Evolutionary conservation across 2,329 filamentous ascomycete species (phyloP).

Genomic region (Ascomycota sp.): DNA sequence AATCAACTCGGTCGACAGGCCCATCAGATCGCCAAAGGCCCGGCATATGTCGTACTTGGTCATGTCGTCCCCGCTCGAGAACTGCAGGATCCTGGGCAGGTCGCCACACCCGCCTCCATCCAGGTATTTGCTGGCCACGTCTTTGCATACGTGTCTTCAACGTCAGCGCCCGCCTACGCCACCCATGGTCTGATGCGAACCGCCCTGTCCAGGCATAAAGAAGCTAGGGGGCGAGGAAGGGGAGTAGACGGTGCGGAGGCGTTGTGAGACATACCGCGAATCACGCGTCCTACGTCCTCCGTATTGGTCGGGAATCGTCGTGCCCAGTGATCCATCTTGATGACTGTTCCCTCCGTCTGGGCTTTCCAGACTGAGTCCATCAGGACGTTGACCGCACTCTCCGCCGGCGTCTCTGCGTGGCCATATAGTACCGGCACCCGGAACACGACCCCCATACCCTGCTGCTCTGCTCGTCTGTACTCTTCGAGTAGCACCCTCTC

Average conservation of each 20-base stretch:
- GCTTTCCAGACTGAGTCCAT: constrained; percentile 59
- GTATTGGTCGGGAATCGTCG: constrained; percentile 76
- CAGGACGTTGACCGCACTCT: constrained; percentile 69
- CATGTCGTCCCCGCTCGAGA: constrained; percentile 66
- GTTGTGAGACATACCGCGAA: constrained; percentile 29
- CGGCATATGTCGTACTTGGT: constrained; percentile 84
- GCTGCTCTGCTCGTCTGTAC: constrained; percentile 25
- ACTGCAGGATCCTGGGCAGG: constrained; percentile 58
- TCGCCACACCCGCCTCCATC: constrained; percentile 22
- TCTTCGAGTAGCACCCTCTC: constrained; percentile 45
- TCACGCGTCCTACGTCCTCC: constrained; percentile 65
- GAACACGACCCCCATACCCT: constrained; percentile 45
- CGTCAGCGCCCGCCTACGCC: not conserved
- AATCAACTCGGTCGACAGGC: constrained; percentile 47
- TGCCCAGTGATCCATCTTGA: constrained; percentile 76
- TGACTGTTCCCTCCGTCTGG: constrained; percentile 37
- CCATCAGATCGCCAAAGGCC: constrained; percentile 60
- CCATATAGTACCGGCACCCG: constrained; percentile 76
- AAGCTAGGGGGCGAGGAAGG: not conserved
- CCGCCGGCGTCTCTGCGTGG: constrained; percentile 43
- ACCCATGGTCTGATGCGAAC: not conserved
- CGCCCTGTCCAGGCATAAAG: not conserved
- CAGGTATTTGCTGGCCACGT: constrained; percentile 52
- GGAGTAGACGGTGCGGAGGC: not conserved
- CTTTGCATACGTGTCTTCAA: no score